Evolutionary conservation across 1,139 yeast genomes (phyloP).

Genomic region (Wickerhamomyces sp.): DNA sequence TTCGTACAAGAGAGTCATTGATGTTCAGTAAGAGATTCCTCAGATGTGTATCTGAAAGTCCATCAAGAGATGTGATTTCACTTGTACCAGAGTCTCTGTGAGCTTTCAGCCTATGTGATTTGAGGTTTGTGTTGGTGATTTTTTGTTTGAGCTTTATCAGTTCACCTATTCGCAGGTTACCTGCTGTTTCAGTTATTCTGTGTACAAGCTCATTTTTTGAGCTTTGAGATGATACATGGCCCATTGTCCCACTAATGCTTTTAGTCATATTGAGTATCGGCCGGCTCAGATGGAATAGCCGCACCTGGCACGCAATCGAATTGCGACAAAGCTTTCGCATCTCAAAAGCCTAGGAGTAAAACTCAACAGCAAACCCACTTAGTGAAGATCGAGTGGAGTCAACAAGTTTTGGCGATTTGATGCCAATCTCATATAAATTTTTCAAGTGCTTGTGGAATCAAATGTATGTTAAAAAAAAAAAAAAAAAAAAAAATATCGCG

Average conservation of each 20-base stretch:
- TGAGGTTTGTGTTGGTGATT: background rate
- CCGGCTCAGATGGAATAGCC: background rate
- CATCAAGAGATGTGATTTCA: background rate
- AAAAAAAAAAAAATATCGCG: too few species aligned
- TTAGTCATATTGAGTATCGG: background rate
- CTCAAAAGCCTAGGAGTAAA: too few species aligned
- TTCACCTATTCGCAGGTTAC: conserved; percentile 7
- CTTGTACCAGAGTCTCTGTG: background rate
- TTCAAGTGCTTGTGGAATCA: too few species aligned
- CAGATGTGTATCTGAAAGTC: background rate
- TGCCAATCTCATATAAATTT: too few species aligned
- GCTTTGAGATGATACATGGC: background rate
- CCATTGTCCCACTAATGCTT: background rate
- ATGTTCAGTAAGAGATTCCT: conserved; percentile 5
- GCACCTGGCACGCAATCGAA: background rate
- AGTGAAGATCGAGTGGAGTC: too few species aligned
- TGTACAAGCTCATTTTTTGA: background rate
- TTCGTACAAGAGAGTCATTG: background rate
- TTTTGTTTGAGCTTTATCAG: conserved; percentile 3
- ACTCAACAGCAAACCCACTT: too few species aligned
- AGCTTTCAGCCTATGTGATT: background rate
- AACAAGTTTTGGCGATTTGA: too few species aligned
- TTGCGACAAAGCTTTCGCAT: background rate
- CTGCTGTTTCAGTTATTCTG: conserved; percentile 9
- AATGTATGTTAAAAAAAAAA: too few species aligned